A percentile compares a stretch with the other conserved stretches of the same genome.
Evolutionary conservation across 192 early-diverging fungal genomes (phyloP).

Genomic region (Coemansia aciculifera): DNA sequence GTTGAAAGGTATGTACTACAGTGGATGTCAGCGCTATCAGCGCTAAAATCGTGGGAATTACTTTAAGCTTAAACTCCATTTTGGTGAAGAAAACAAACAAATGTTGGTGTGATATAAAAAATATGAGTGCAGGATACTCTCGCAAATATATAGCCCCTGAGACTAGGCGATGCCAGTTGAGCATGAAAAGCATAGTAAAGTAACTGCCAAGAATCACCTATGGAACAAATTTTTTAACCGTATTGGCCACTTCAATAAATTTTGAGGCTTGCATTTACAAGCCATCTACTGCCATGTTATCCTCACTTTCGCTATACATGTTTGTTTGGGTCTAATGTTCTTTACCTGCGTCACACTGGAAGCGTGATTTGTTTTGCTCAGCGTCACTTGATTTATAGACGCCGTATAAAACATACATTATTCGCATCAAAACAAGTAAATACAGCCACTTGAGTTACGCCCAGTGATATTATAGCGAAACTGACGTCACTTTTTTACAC

Average conservation of each 20-base stretch:
- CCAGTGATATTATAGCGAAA: neutral
- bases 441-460: neutral
- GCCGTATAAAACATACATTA: neutral
- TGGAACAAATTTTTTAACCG: neutral
- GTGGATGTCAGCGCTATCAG: neutral
- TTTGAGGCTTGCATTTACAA: conserved; percentile 4
- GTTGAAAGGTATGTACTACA: neutral
- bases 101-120: neutral
- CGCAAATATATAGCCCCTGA: neutral
- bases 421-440: neutral
- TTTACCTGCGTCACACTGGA: neutral
- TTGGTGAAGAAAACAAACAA: neutral
- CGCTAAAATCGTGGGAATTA: neutral
- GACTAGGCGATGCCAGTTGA: neutral
- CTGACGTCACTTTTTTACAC: neutral
- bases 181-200: neutral
- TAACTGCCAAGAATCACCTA: neutral
- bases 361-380: neutral
- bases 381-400: neutral
- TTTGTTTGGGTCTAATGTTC: neutral
- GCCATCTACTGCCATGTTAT: neutral
- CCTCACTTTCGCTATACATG: neutral
- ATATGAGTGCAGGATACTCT: neutral
- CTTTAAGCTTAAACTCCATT: neutral
- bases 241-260: neutral